These are phyloP conservation scores for Penstemon barbatus DNA, from an alignment of 257 asterid species.

Conservation along the genomic window DNA sequence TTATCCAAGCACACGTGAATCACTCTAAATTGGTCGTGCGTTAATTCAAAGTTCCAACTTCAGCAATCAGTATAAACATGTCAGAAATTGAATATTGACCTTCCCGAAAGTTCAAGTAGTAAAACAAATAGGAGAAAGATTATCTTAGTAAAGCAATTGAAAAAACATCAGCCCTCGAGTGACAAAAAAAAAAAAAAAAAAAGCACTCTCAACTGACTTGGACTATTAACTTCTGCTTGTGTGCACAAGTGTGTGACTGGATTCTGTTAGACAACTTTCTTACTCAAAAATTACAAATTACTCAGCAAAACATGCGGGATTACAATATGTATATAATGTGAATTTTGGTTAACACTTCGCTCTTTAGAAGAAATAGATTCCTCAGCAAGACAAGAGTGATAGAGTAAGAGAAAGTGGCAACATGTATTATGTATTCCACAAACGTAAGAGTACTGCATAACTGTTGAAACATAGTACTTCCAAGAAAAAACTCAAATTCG, in stretches of 20 bases:
- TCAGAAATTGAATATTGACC: background rate
- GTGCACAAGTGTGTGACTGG: background rate
- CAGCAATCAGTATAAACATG: background rate
- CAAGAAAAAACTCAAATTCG: conserved; percentile 16
- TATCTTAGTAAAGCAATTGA: too few species aligned
- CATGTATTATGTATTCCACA: background rate
- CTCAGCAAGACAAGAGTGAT: background rate
- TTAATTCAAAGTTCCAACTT: background rate
- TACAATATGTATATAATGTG: background rate
- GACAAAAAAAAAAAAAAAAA: background rate
- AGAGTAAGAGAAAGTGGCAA: background rate
- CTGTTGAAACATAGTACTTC: conserved; percentile 9
- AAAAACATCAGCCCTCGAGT: background rate
- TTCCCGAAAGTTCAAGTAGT: background rate
- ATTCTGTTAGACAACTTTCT: background rate
- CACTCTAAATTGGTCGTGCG: background rate
- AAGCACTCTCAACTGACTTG: background rate
- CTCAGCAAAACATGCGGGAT: background rate
- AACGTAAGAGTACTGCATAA: background rate
- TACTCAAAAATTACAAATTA: conserved; percentile 7
- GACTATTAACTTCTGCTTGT: background rate
- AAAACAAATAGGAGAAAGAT: background rate
- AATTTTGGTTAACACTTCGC: too few species aligned
- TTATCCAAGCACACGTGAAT: background rate
- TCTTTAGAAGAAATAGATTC: background rate